Evolutionary conservation across 768 basidiomycete species (phyloP), one percentile per base, ranked within the genome.

Genomic region (Podaxis carcinomalis): DNA sequence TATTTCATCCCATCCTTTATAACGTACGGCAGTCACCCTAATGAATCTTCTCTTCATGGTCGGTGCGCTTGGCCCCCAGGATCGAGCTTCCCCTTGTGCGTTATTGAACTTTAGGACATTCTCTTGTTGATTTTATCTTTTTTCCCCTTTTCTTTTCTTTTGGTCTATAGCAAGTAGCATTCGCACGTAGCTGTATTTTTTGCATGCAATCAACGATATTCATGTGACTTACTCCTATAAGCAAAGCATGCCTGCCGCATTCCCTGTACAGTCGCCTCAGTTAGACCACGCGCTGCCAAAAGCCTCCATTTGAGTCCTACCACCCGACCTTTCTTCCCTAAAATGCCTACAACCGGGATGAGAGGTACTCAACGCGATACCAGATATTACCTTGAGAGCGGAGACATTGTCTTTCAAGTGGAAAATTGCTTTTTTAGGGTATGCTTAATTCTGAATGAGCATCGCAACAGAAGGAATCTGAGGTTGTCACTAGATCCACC

Each of bases 131-230:
- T 54, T 16, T 51, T 62, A 16, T 42, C 23, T 50, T 14, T 55
- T 51, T 54, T 35, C 37, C 23, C 21, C 27, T 21, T 54, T 27
- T 51, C 40, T 52, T 32, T 46, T 62, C 58, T 61, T 47, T 57
- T 66, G 50, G 56, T 56, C 53, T 47, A 35, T 62, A 50, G 16
- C 39, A 56, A 40, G 54, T 56, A 56, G 39, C 54, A 56, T 32
- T 44, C 39, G 40, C 54, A 56, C 54, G 40, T 32, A 49, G 9
- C 35, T 49, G 27, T 57, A 35, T 36, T 57, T 28, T 57, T 49
- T 49, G 37, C 52, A 54, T 37, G 52, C 52, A 54, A 37, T 39
- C 52, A 54, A 54, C 21, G 52, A 39, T 54, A 54, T 54, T 54
- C 40, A 54, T 54, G 51, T 52, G 52, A 54, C 52, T 37, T 28